Conservation (phyloP, 2,329 filamentous ascomycete species). For the Onygenales sp. region DNA sequence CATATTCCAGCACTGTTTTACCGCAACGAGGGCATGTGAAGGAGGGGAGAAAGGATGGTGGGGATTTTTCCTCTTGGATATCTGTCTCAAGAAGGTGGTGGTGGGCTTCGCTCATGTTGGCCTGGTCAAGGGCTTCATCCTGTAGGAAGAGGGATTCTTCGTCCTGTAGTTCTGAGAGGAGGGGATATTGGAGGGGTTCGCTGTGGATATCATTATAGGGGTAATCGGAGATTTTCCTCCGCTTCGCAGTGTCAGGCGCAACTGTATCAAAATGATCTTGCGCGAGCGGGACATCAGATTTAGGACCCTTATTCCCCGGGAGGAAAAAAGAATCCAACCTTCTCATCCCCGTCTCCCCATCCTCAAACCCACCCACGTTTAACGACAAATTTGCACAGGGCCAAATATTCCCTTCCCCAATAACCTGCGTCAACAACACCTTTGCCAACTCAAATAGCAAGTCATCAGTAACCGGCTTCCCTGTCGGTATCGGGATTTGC, state of each 20-base stretch:
- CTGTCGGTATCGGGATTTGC: slow-evolving; percentile 65
- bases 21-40: slow-evolving; percentile 59
- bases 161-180: neutral
- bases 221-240: neutral
- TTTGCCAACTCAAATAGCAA: slow-evolving; percentile 67
- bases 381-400: slow-evolving; percentile 86
- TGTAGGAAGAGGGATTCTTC: neutral
- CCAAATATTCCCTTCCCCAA: slow-evolving; percentile 71
- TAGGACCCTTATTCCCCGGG: slow-evolving; percentile 28
- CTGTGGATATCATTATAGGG: neutral
- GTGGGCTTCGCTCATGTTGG: neutral
- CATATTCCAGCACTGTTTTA: slow-evolving; percentile 46
- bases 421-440: slow-evolving; percentile 65
- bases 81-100: neutral
- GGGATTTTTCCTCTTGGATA: neutral
- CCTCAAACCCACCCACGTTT: slow-evolving; percentile 86
- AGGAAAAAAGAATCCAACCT: slow-evolving; percentile 82
- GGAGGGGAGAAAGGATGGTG: neutral
- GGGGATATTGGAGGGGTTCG: neutral
- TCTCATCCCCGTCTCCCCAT: slow-evolving; percentile 72
- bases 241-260: neutral
- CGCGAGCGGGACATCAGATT: neutral
- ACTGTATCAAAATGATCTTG: neutral
- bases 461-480: slow-evolving; percentile 62
- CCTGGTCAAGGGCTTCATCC: neutral